Evolutionary conservation across 805 yeast species (phyloP), one percentile per base, ranked within the genome.

Genomic region (Yueomyces sp.): DNA sequence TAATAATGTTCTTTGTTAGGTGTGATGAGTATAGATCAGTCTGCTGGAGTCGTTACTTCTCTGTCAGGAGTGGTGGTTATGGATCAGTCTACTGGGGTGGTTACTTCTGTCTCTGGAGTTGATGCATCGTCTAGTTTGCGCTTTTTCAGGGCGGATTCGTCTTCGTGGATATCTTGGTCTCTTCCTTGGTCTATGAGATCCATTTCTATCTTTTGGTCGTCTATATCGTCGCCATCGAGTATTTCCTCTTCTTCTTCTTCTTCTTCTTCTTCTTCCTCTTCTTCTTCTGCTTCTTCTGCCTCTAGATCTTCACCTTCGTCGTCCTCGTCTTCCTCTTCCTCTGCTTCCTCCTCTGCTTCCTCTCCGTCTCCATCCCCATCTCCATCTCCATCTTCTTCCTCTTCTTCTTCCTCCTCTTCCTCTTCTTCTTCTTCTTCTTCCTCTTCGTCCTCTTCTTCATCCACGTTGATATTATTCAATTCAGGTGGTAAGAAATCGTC

Each of bases 401-500:
- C 74, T 1, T 52, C 74, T 11, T 63, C 78, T 0, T 61, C 74
- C n/a, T 66, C 77, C 2, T 58, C 74, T 4, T 69, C 76, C 0
- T 63, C 74, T 1, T 62, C 75, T 2, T 59, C 76, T 2, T 63
- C 76, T 1, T 54, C 72, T 8, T 64, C 72, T 2, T 61, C 72
- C 1, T 64, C 76, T 4, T 67, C 78, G 1, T 70, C 80, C 3
- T 67, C 78, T 2, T 70, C 77, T 2, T 71, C 82, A 2, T 70
- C 79, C 28, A 73, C 73, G 40, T 72, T 79, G 1, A 71, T 80
- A 38, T 76, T 85, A 5, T 72, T 76, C 52, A 81, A 85, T 50
- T 81, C 86, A 2, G 92, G 92, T 9, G 90, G 94, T 52, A 74
- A 82, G 42, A 79, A 78, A 6, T 6, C 9, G 9, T 30, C 9